A percentile compares a stretch with the other conserved stretches of the same genome.
phyloP scores from a whole-genome alignment of 1,284 basidiomycete species.

The Bjerkandera adusta region DNA sequence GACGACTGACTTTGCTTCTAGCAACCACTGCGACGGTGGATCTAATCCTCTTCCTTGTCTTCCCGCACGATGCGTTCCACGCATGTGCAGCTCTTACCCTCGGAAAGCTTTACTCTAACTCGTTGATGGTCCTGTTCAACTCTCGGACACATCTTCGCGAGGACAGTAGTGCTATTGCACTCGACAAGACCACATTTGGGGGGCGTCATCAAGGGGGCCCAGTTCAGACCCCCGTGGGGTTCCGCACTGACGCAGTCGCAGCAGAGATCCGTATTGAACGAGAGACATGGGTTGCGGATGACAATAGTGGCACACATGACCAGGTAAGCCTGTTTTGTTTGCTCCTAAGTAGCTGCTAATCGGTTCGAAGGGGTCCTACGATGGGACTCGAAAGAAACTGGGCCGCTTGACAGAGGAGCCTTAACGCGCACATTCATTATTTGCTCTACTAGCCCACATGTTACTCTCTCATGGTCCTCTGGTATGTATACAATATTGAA shows the following conservation, averaged over 20 bases:
- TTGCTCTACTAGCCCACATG: too few relatives aligned
- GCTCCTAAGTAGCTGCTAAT: too few relatives aligned
- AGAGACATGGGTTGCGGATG: background rate
- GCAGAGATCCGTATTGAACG: conserved; percentile 1
- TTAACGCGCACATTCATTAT: too few relatives aligned
- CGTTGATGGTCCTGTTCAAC: conserved; percentile 24
- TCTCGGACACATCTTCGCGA: conserved; percentile 16
- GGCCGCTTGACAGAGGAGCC: too few relatives aligned
- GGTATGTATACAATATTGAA: too few relatives aligned
- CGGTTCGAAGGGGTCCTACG: too few relatives aligned
- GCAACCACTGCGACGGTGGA: conserved; percentile 17
- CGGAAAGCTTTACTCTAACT: conserved; percentile 36
- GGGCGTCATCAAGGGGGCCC: background rate
- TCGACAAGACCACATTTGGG: background rate
- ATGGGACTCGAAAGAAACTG: too few relatives aligned
- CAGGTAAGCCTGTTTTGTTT: too few relatives aligned
- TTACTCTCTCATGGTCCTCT: too few relatives aligned
- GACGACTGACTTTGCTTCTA: background rate
- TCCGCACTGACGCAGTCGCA: background rate
- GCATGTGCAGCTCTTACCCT: conserved; percentile 28
- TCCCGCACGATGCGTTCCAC: conserved; percentile 29
- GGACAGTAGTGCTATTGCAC: too few relatives aligned
- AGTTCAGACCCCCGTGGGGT: background rate
- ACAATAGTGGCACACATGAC: too few relatives aligned
- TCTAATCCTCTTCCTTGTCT: conserved; percentile 29